Conservation (phyloP, 495 filamentous ascomycete species). For the Neurospora tetrasperma region DNA sequence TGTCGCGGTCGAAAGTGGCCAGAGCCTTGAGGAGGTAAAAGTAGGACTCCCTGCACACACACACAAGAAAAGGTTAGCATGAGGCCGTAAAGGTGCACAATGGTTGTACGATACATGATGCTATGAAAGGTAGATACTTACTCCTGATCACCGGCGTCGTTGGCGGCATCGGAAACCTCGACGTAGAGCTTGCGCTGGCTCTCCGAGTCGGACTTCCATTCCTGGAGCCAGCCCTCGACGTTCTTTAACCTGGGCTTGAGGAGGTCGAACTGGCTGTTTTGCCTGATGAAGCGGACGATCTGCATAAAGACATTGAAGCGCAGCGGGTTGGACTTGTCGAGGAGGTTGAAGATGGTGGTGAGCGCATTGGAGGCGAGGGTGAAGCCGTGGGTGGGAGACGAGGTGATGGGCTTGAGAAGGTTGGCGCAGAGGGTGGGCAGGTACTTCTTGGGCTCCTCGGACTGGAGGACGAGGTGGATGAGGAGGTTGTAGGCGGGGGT, state of each 20-base stretch:
- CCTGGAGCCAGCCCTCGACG: constrained; percentile 67
- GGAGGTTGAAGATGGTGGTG: constrained; percentile 94
- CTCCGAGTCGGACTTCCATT: constrained; percentile 76
- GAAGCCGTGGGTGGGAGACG: constrained; percentile 73
- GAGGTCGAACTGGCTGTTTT: constrained; percentile 62
- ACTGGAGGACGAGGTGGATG: constrained; percentile 80
- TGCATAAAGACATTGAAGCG: constrained; percentile 84
- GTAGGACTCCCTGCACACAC: constrained; percentile 51
- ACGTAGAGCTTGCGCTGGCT: constrained; percentile 73
- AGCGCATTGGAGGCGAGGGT: constrained; percentile 78
- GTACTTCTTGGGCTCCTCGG: constrained; percentile 70
- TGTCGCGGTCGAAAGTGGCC: constrained; percentile 65
- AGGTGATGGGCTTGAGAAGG: constrained; percentile 75
- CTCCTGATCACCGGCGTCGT: constrained; percentile 65
- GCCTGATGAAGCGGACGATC: constrained; percentile 68
- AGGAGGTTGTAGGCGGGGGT: constrained; percentile 92
- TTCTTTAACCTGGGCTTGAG: constrained; percentile 69
- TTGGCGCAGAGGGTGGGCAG: constrained; percentile 78
- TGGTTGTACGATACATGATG: background rate
- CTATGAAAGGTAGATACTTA: constrained; percentile 24
- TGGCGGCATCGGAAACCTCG: constrained; percentile 65
- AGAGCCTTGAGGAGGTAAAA: constrained; percentile 74
- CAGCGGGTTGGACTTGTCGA: constrained; percentile 59
- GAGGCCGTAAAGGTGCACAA: background rate
- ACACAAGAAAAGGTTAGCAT: constrained; percentile 9